Conservation (phyloP, 2,329 filamentous ascomycete species). For the Aureobasidium sp. region DNA sequence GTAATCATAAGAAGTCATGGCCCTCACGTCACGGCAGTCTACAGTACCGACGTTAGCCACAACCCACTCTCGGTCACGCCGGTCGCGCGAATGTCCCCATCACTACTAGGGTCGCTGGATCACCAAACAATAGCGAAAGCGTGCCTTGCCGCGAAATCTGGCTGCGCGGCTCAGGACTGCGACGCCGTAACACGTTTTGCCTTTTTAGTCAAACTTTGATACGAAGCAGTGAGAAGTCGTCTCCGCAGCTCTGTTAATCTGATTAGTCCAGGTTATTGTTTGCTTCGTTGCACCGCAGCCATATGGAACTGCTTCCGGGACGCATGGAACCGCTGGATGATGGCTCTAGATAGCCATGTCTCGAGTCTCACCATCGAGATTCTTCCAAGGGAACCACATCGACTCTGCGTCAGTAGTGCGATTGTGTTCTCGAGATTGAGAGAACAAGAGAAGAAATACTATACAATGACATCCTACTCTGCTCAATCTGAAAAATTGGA, state of each 20-base stretch:
- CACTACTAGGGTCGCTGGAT: neutral
- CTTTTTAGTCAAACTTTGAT: neutral
- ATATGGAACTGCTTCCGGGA: neutral
- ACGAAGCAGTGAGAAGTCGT: neutral
- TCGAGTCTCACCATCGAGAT: neutral
- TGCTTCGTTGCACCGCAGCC: neutral
- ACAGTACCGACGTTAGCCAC: neutral
- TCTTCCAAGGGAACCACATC: no score
- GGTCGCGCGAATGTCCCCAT: neutral
- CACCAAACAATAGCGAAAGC: neutral
- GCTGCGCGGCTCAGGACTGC: neutral
- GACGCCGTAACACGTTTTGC: neutral
- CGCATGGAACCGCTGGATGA: neutral
- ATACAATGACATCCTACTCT: no score
- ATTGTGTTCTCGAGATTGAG: no score
- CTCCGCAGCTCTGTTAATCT: neutral
- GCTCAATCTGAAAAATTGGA: no score
- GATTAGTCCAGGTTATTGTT: neutral
- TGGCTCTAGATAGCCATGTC: neutral
- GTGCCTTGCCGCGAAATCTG: neutral
- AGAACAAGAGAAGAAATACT: no score
- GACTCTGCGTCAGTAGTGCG: no score
- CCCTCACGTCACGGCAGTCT: neutral
- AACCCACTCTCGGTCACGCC: neutral
- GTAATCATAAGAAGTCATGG: neutral